A percentile compares a stretch with the other conserved stretches of the same genome.
Conservation (phyloP, 345 rosid genomes). For the Syzygium jambos region DNA sequence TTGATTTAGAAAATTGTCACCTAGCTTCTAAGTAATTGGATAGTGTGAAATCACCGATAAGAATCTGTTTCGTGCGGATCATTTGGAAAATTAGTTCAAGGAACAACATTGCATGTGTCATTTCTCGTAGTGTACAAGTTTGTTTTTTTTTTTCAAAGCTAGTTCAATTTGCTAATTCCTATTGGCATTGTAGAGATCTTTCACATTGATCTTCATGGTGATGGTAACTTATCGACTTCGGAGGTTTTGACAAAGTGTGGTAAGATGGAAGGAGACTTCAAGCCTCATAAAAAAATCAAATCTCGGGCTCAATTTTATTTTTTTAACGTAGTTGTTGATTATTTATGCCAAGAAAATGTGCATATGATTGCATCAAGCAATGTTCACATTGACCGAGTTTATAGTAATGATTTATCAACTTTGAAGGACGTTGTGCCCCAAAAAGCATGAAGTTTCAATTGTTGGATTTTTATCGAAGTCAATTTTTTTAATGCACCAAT, state of each 20-base stretch:
- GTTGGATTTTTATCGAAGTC: neutral
- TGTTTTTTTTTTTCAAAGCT: neutral
- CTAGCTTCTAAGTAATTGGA: neutral
- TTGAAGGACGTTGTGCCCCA: neutral
- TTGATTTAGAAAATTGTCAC: neutral
- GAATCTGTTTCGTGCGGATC: rapidly evolving
- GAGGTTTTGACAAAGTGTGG: neutral
- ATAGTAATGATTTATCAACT: neutral
- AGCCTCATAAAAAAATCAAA: neutral
- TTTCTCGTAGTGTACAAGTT: neutral
- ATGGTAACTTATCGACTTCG: neutral
- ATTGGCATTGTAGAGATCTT: neutral
- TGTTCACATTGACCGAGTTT: neutral
- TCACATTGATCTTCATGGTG: neutral
- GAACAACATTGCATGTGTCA: rapidly evolving
- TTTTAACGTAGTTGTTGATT: neutral
- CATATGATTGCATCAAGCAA: neutral
- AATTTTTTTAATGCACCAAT: neutral
- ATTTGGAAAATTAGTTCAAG: neutral
- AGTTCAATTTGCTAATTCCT: neutral
- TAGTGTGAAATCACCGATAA: neutral
- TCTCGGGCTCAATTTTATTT: neutral
- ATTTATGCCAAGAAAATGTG: neutral
- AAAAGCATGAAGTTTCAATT: neutral
- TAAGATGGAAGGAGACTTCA: neutral